A percentile compares a stretch with the other conserved stretches of the same genome.
Conservation (phyloP, 208 protist genomes). For the Crithidia bombi region DNA sequence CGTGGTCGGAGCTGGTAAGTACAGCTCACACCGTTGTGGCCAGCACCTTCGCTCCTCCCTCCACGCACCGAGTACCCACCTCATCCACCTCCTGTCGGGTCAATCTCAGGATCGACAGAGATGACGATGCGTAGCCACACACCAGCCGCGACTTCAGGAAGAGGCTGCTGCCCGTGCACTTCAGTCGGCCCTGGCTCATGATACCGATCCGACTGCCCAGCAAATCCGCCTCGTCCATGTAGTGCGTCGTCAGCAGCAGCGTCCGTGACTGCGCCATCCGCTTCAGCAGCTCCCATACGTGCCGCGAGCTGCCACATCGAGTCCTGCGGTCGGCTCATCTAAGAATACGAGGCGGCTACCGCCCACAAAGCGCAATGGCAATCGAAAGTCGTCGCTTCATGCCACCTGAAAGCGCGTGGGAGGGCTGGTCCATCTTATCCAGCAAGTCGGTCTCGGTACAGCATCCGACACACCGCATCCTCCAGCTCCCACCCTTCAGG, state of each 20-base stretch:
- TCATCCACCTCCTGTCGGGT: constrained; percentile 17
- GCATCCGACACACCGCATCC: constrained; percentile 41
- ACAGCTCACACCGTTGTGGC: constrained; percentile 12
- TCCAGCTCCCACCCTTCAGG: constrained; percentile 37
- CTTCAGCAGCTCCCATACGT: constrained; percentile 72
- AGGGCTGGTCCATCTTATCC: constrained; percentile 53
- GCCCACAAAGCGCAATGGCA: constrained; percentile 88
- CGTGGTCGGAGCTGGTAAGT: background rate
- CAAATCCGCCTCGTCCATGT: constrained; percentile 96
- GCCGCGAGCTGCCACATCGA: constrained; percentile 86
- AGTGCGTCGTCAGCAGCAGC: constrained; percentile 90
- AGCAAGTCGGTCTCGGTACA: constrained; percentile 58
- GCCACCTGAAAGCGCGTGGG: constrained; percentile 63
- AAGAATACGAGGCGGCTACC: constrained; percentile 71
- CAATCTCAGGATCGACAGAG: constrained; percentile 23
- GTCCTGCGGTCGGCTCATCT: constrained; percentile 93
- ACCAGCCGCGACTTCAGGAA: constrained; percentile 66
- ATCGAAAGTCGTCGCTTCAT: constrained; percentile 83
- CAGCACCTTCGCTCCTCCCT: constrained; percentile 24
- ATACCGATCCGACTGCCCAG: constrained; percentile 94
- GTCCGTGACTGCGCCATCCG: constrained; percentile 44
- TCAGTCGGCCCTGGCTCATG: constrained; percentile 74
- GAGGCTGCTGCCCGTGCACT: constrained; percentile 62
- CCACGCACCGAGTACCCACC: constrained; percentile 30
- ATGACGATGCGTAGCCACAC: constrained; percentile 53